Percentiles rank a stretch among this genome's conserved stretches.
phyloP scores from a whole-genome alignment of 345 rosid genomes.

The Erodium maritimum region DNA sequence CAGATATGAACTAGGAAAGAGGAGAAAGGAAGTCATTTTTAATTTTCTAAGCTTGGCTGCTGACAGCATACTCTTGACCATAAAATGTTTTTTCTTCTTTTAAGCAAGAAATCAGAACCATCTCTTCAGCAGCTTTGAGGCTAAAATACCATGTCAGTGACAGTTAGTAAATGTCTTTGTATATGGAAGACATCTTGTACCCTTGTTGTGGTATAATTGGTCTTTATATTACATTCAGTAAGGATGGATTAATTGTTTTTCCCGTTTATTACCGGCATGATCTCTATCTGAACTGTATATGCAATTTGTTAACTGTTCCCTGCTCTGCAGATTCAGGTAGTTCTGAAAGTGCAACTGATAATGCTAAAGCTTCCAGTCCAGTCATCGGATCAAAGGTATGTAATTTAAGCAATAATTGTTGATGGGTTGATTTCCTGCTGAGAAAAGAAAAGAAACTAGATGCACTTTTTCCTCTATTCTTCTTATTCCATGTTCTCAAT shows the following conservation, averaged over 20 bases:
- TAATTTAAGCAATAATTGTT: not conserved
- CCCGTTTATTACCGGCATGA: not conserved
- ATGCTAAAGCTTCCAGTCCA: constrained; percentile 32
- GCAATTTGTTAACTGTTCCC: not conserved
- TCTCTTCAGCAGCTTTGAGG: not conserved
- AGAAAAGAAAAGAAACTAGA: too few relatives aligned
- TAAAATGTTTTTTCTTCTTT: not conserved
- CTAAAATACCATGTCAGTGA: too few relatives aligned
- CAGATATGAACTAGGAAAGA: too few relatives aligned
- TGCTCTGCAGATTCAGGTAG: constrained; percentile 34
- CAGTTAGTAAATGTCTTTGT: too few relatives aligned
- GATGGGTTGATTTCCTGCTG: too few relatives aligned
- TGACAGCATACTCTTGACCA: not conserved
- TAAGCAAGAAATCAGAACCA: not conserved
- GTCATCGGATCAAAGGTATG: constrained; percentile 33
- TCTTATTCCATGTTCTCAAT: not conserved
- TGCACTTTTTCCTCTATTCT: constrained; percentile 3
- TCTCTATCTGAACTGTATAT: too few relatives aligned
- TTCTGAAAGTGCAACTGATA: constrained; percentile 43
- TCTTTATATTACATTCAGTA: too few relatives aligned
- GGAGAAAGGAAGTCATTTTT: not conserved
- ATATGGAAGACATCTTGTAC: too few relatives aligned
- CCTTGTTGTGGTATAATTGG: too few relatives aligned
- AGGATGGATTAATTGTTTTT: too few relatives aligned
- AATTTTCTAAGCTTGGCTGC: not conserved